Base-by-base conservation (phyloP, 257 asterid species). In the Coffea eugenioides region DNA sequence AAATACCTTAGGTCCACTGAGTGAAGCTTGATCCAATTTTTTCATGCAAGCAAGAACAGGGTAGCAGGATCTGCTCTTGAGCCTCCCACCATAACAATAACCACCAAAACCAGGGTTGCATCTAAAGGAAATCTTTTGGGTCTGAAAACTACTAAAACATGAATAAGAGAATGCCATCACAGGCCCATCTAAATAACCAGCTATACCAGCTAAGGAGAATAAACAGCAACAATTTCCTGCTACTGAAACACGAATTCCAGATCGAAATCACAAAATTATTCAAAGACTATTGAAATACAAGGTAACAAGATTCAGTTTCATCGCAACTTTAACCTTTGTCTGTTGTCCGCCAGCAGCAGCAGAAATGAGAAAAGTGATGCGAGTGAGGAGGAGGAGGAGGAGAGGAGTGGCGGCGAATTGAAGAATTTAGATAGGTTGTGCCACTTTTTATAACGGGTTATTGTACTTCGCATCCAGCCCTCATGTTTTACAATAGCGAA, bases 111-210 rank as follows among this genome's bases (percentile, higher is more conserved):
- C 43, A 46, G 52, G 66, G 56, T 75, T 82, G 77, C 78, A 70
- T 77, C 71, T 81, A 23, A 88, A 52, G 25, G 82, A 49, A 14
- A 82, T 68, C 81, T 78, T 85, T 0, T 86, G 89, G 52, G 87
- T 82, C 66, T 67, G 86, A 81, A 87, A 82, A 70, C 81, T 85
- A 71, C 27, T 6, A 21, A 21, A 57, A 57, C 84, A 82, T 43
- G 88, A 80, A 80, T 79, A 83, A 15, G 91, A 84, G 79, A 84
- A 80, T 41, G 92, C 87, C 97, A 90, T 91, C 56, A 64, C 52
- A 62, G 43, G 27, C 76, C 73, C 43, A 18, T 62, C 48, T 3
- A 34, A 7, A n/a, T 23, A 20, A 23, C 0, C 3, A 23, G 8
- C 6, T 2, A 8, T 10, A 5, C 21, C 41, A 49, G 3, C 25